Percentiles rank a stretch among this genome's conserved stretches.
Evolutionary conservation across 371 early-diverging fungal genomes (phyloP).

Genomic region (Apophysomyces variabilis): DNA sequence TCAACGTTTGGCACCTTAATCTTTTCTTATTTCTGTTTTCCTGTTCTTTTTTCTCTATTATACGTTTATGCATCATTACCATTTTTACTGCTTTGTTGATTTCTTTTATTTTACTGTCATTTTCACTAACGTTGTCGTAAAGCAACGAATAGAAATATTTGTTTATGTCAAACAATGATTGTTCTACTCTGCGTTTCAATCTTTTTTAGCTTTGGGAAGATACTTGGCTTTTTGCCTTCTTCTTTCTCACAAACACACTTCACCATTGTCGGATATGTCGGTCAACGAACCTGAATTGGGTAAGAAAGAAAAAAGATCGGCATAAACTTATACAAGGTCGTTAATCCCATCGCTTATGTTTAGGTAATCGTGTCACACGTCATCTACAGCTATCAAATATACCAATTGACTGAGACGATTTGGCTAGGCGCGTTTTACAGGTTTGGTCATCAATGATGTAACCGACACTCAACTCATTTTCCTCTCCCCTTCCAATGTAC

Average conservation of each 20-base stretch:
- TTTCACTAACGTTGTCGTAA: no score
- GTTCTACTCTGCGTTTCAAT: background rate
- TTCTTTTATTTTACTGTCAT: no score
- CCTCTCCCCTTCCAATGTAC: no score
- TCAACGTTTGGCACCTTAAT: background rate
- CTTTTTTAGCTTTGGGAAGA: background rate
- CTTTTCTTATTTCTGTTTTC: background rate
- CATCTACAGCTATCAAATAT: background rate
- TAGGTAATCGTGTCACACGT: background rate
- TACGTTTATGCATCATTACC: background rate
- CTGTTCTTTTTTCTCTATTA: no score
- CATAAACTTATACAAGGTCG: no score
- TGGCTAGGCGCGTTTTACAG: background rate
- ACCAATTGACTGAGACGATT: background rate
- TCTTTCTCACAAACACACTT: background rate
- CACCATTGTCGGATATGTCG: background rate
- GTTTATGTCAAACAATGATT: background rate
- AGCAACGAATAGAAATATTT: no score
- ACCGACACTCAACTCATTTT: no score
- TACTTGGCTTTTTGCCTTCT: background rate
- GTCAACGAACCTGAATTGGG: background rate
- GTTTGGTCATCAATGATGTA: background rate
- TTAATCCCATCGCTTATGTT: background rate
- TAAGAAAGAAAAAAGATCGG: background rate
- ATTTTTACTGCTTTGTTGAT: no score